phyloP scores from a whole-genome alignment of 1,284 basidiomycete genomes.

The Fomes fomentarius region DNA sequence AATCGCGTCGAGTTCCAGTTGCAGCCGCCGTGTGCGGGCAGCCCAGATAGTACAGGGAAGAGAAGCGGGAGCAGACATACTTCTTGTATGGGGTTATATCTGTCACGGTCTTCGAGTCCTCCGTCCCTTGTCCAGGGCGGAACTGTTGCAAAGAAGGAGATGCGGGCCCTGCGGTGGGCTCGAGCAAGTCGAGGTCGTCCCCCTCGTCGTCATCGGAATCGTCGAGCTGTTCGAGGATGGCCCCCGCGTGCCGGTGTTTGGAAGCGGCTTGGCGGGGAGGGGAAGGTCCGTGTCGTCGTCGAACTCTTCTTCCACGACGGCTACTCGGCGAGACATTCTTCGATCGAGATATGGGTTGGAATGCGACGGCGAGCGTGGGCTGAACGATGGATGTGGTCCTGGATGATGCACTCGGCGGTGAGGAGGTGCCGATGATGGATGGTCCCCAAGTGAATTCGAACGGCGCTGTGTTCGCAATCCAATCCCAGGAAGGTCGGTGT shows the following conservation, averaged over 20 bases:
- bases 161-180: conserved; percentile 48
- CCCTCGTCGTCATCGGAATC: conserved; percentile 35
- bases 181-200: conserved; percentile 33
- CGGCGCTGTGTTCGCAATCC: no score
- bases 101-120: conserved; percentile 45
- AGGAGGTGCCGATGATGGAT: background rate
- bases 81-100: conserved; percentile 81
- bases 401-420: background rate
- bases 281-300: conserved; percentile 91
- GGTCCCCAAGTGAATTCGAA: background rate
- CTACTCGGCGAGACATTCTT: conserved; percentile 66
- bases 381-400: background rate
- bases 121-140: conserved; percentile 20
- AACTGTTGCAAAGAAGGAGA: conserved; percentile 48
- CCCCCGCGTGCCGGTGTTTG: conserved; percentile 70
- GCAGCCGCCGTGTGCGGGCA: no score
- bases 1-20: conserved; percentile 7
- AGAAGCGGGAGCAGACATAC: conserved; percentile 39
- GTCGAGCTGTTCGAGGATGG: conserved; percentile 75
- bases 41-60: conserved; percentile 2
- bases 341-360: background rate
- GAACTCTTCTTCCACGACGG: conserved; percentile 75
- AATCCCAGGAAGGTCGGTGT: background rate
- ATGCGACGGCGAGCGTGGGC: background rate
- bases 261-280: conserved; percentile 64